Evolutionary conservation across 805 yeast genomes (phyloP).

Genomic region (Candida maesae): DNA sequence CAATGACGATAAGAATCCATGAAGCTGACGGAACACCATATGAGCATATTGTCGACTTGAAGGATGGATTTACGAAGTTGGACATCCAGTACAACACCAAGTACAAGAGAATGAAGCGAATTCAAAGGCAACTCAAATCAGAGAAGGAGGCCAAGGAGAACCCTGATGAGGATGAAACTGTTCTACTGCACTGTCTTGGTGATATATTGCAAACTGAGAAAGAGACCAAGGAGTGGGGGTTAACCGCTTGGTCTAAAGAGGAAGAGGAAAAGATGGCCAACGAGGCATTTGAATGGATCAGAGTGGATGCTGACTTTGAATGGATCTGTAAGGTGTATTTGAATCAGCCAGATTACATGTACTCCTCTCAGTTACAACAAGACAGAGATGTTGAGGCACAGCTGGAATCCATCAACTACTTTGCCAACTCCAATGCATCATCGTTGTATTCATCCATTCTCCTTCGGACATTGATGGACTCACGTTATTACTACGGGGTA

Average conservation of each 20-base stretch:
- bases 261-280: constrained; percentile 65
- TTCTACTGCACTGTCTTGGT: constrained; percentile 60
- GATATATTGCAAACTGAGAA: constrained; percentile 60
- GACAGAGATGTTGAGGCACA: constrained; percentile 98
- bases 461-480: constrained; percentile 77
- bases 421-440: constrained; percentile 58
- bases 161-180: constrained; percentile 33
- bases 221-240: constrained; percentile 69
- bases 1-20: constrained; percentile 94
- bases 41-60: constrained; percentile 91
- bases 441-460: constrained; percentile 70
- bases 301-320: constrained; percentile 97
- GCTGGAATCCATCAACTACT: constrained; percentile 72
- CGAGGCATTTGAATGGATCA: constrained; percentile 96
- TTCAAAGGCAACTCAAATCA: constrained; percentile 37
- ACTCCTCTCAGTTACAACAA: constrained; percentile 85
- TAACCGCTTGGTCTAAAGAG: constrained; percentile 64
- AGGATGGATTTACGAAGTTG: constrained; percentile 77
- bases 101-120: constrained; percentile 75
- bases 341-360: constrained; percentile 94
- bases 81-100: constrained; percentile 96
- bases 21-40: constrained; percentile 99
- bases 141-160: constrained; percentile 39
- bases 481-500: constrained; percentile 83
- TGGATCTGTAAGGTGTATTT: constrained; percentile 86